Evolutionary conservation across 2,329 filamentous ascomycete species (phyloP), one percentile per base, ranked within the genome.

Genomic region (Aureobasidium melanogenum): DNA sequence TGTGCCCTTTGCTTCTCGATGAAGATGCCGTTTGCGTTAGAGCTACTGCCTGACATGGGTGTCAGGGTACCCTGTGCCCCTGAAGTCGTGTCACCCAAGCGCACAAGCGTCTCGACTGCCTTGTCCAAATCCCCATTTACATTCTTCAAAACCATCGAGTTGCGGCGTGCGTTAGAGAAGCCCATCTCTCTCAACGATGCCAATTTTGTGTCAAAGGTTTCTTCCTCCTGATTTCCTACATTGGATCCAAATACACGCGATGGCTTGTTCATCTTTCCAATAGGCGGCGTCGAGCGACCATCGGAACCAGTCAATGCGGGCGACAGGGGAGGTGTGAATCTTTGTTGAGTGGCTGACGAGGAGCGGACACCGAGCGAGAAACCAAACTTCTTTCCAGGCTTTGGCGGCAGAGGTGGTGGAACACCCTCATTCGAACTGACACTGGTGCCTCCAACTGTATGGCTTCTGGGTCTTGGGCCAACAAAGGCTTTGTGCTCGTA

Each of bases 151-250:
- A 97, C 85, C 57, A 88, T 85, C 5, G 84, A 80, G 69, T 97
- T 97, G 63, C 88, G 84, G 67, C 88, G 89, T 44, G 88, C 85
- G 70, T 99, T 91, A 4, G 78, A 79, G 69, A 99, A 99, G 0
- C 94, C 94, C 91, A 97, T 96, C 61, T 97, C 91, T 60, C 86
- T 84, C 62, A 99, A 76, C 57, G 84, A 86, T 3, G 80, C 79
- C 71, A 97, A 75, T 72, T 97, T 97, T 54, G 82, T 80, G 46
- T 95, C 90, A 60, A 86, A 81, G 62, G 86, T 85, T 66, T 88
- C 67, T 67, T 65, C 63, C 38, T 63, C 73, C 24, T 52, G 77
- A 63, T 78, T 76, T 30, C 71, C 82, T 28, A 94, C 78, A 50
- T 83, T 86, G 12, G 86, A 84, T 3, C 88, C 88, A 71, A 93